Evolutionary conservation across 108 stramenopile genomes (phyloP).

Genomic region (Skeletonema menzelii): DNA sequence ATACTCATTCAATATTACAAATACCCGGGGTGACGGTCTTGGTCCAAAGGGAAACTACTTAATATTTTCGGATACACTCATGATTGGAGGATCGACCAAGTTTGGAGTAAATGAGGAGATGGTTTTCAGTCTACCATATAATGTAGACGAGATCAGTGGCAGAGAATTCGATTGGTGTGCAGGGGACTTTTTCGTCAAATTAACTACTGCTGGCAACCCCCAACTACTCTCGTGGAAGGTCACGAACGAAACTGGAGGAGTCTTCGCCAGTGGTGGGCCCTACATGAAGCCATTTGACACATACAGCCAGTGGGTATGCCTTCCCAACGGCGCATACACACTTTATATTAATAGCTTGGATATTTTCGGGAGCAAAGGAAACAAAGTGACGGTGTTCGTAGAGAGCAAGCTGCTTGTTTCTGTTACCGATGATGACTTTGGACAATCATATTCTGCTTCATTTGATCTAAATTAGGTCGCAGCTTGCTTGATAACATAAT

Average conservation of each 20-base stretch:
- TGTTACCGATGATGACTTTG: background rate
- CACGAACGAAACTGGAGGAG: background rate
- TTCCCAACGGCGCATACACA: background rate
- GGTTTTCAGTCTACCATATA: background rate
- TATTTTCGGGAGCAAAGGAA: background rate
- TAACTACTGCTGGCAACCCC: background rate
- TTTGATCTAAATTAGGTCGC: background rate
- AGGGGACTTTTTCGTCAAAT: background rate
- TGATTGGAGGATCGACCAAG: slow-evolving; percentile 3
- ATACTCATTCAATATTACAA: slow-evolving; percentile 3
- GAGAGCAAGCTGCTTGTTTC: background rate
- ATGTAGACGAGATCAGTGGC: background rate
- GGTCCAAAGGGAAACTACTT: slow-evolving; percentile 2
- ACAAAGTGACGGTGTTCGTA: background rate
- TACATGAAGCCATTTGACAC: background rate
- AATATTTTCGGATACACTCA: background rate
- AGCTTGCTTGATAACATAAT: background rate
- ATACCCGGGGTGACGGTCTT: background rate
- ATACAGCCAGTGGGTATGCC: background rate
- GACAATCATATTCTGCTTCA: background rate
- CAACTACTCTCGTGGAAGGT: background rate
- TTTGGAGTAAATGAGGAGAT: background rate
- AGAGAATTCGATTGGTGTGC: slow-evolving; percentile 2
- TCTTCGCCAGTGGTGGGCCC: background rate
- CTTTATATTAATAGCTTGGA: background rate